phyloP scores from a whole-genome alignment of 2,329 filamentous ascomycete species.

The Lasiodiplodia hormozganensis region DNA sequence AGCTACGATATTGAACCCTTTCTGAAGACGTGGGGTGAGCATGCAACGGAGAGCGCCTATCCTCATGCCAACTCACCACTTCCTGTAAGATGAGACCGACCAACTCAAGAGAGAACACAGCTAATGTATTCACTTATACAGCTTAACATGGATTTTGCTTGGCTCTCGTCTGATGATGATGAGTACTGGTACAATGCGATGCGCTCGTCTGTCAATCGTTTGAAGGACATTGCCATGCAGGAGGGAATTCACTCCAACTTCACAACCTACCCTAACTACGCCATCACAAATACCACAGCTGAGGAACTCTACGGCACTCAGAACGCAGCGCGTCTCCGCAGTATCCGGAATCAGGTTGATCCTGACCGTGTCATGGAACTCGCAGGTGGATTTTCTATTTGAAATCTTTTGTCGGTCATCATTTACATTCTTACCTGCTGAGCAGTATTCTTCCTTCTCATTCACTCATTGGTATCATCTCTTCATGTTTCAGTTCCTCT shows the following conservation, averaged over 20 bases:
- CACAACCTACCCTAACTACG: slow-evolving; percentile 11
- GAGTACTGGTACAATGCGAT: slow-evolving; percentile 8
- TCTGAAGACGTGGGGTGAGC: neutral
- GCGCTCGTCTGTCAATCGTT: neutral
- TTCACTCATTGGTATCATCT: no score
- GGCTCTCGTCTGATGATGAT: slow-evolving; percentile 2
- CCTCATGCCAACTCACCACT: slow-evolving; percentile 5
- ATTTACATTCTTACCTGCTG: no score
- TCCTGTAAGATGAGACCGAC: neutral
- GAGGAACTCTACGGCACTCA: slow-evolving; percentile 3
- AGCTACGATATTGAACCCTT: slow-evolving; percentile 17
- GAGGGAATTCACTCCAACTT: slow-evolving; percentile 4
- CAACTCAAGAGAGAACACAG: neutral
- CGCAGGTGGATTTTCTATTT: slow-evolving; percentile 1
- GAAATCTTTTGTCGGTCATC: neutral
- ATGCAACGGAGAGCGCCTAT: slow-evolving; percentile 5
- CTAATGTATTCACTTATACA: neutral
- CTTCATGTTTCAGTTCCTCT: no score
- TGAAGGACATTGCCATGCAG: neutral
- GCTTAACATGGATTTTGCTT: slow-evolving; percentile 18
- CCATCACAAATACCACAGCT: slow-evolving; percentile 8
- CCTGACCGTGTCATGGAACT: slow-evolving; percentile 15
- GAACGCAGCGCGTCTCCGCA: slow-evolving; percentile 3
- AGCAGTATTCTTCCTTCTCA: no score
- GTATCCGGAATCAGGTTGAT: slow-evolving; percentile 9